Evolutionary conservation across 2,329 filamentous ascomycete genomes (phyloP), one percentile per base, ranked within the genome.

Genomic region (Arthrinium phaeospermum): DNA sequence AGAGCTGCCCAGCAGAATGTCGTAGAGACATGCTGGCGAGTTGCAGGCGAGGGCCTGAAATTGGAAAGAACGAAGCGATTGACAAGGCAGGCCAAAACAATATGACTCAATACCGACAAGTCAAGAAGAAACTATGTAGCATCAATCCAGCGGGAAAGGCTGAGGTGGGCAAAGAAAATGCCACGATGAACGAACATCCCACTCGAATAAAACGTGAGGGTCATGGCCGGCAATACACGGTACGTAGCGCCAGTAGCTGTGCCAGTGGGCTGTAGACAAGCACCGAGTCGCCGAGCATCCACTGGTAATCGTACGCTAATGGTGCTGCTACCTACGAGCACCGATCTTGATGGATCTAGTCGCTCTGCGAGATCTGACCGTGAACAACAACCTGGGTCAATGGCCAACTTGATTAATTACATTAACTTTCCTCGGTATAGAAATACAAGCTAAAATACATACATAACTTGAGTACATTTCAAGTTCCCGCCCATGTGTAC

Each of bases 1-100:
- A 81, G 72, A 86, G 81, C 73, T 80, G 82, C 70, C 78, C 77
- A 67, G 82, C 77, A 41, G 82, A 81, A 72, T 83, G 83, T 73
- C 83, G 81, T 72, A 85, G 74, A 51, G 83, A 81, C 85, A 86
- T 86, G 73, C 69, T 77, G 69, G 37, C 34, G 34, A 41, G 34
- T 37, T 64, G 34, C 57, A 41, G 57, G 57, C 30, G 41, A 4
- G 34, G n/a, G n/a, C 34, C 57, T 41, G 34, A 34, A 64, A 64
- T 22, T 4, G 41, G 16, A 14, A 41, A 64, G 57, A 47, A 47
- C 8, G 46, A n/a, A 64, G 57, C 34, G 4, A 64, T 6, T 41
- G 34, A 13, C 19, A 13, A 41, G 24, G 3, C 22, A 64, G 19
- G 16, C 19, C n/a, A 41, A 12, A 3, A 41, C 12, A n/a, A n/a